Evolutionary conservation across 805 yeast genomes (phyloP).

Genomic region (Ogataea henricii): DNA sequence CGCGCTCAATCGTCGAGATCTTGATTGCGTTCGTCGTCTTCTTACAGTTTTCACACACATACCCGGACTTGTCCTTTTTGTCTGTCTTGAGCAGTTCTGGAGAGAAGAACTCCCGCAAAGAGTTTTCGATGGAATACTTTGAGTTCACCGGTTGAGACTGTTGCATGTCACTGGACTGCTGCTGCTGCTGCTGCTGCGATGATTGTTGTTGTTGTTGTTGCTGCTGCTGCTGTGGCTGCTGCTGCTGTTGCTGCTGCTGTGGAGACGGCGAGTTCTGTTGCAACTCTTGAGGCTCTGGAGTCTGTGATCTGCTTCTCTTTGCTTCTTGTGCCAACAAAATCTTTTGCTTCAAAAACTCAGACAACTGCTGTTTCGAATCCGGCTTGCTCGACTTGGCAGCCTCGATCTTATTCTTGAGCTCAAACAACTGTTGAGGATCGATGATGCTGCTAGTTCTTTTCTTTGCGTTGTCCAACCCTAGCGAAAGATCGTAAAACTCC

Average conservation of each 20-base stretch:
- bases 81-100: constrained; percentile 77
- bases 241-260: constrained; percentile 2
- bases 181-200: constrained; percentile 9
- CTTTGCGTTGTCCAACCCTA: constrained; percentile 64
- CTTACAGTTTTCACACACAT: constrained; percentile 85
- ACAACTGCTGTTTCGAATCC: constrained; percentile 27
- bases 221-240: constrained; percentile 1
- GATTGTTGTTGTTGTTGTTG: constrained; percentile 4
- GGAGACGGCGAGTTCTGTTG: constrained; percentile 11
- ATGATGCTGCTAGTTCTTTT: constrained; percentile 39
- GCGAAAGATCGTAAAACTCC: constrained; percentile 88
- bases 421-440: constrained; percentile 31
- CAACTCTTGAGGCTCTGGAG: constrained; percentile 22
- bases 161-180: constrained; percentile 4
- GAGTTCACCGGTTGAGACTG: constrained; percentile 6
- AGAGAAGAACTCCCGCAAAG: constrained; percentile 79
- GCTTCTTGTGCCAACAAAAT: constrained; percentile 31
- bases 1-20: constrained; percentile 67
- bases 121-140: constrained; percentile 68
- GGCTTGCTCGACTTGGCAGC: constrained; percentile 28
- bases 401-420: constrained; percentile 31
- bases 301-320: constrained; percentile 27
- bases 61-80: constrained; percentile 69
- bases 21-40: constrained; percentile 76
- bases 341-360: constrained; percentile 33